Conservation (phyloP, 768 basidiomycete genomes). For the Psilocybe tampanensis region DNA sequence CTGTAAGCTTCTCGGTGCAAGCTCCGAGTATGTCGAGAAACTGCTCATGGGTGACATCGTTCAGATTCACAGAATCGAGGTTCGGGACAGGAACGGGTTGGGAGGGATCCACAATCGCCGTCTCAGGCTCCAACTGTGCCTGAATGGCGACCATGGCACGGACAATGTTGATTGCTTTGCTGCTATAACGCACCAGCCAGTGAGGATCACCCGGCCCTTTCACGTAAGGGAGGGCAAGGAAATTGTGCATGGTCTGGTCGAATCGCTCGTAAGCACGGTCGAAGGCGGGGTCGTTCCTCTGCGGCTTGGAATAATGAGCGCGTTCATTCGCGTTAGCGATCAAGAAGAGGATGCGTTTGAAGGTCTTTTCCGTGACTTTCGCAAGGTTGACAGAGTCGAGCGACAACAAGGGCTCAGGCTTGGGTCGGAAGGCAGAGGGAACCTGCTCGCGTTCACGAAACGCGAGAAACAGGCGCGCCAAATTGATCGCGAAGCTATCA, state of each 20-base stretch:
- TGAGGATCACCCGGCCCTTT: not conserved
- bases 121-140: not conserved
- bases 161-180: slow-evolving; percentile 4
- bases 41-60: not conserved
- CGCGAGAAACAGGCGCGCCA: not conserved
- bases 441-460: not conserved
- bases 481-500: not conserved
- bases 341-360: not conserved
- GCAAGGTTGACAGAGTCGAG: not conserved
- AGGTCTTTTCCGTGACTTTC: not conserved
- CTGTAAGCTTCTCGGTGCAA: too few relatives aligned
- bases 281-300: too few relatives aligned
- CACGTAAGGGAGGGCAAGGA: not conserved
- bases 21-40: not conserved
- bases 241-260: not conserved
- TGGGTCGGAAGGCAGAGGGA: not conserved
- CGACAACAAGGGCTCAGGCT: not conserved
- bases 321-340: not conserved
- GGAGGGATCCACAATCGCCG: too few relatives aligned
- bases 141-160: not conserved
- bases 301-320: not conserved
- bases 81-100: not conserved
- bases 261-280: not conserved
- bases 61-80: not conserved
- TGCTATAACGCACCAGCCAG: slow-evolving; percentile 1